Evolutionary conservation across 352 stramenopile genomes (phyloP).

Genomic region (Pythium dissotocum): DNA sequence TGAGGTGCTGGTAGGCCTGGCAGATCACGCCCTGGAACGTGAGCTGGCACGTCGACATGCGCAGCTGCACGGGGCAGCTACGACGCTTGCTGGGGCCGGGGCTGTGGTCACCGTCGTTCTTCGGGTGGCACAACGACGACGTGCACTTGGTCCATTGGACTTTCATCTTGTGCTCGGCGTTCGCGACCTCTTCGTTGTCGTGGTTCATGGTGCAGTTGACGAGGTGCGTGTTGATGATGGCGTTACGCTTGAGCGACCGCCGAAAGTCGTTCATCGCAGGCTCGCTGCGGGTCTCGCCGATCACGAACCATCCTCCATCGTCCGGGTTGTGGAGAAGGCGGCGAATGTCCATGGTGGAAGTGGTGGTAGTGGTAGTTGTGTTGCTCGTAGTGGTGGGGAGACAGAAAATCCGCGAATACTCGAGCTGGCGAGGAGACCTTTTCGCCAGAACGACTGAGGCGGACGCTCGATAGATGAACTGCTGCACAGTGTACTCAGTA

Average conservation of each 20-base stretch:
- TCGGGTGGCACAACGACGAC: conserved; percentile 76
- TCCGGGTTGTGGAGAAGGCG: conserved; percentile 78
- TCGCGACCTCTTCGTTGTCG: conserved; percentile 44
- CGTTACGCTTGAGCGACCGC: conserved; percentile 77
- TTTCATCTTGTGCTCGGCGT: conserved; percentile 81
- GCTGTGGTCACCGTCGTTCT: conserved; percentile 27
- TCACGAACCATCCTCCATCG: conserved; percentile 76
- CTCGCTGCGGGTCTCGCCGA: conserved; percentile 73
- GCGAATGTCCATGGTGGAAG: conserved; percentile 61
- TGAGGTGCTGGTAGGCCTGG: conserved; percentile 77
- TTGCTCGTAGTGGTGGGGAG: neutral
- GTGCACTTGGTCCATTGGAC: conserved; percentile 86
- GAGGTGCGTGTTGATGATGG: conserved; percentile 84
- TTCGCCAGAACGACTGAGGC: neutral
- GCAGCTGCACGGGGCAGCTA: conserved; percentile 67
- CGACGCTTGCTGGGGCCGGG: conserved; percentile 30
- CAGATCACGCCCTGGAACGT: conserved; percentile 72
- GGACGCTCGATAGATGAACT: neutral
- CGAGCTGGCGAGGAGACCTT: neutral
- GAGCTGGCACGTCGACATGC: conserved; percentile 83
- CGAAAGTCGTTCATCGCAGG: conserved; percentile 75
- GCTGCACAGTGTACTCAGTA: neutral
- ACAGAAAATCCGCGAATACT: neutral
- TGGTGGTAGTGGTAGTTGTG: neutral
- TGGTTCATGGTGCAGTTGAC: conserved; percentile 86